These are phyloP conservation scores for Citrus australasica DNA, from an alignment of 345 rosid species.

Conservation along the genomic window DNA sequence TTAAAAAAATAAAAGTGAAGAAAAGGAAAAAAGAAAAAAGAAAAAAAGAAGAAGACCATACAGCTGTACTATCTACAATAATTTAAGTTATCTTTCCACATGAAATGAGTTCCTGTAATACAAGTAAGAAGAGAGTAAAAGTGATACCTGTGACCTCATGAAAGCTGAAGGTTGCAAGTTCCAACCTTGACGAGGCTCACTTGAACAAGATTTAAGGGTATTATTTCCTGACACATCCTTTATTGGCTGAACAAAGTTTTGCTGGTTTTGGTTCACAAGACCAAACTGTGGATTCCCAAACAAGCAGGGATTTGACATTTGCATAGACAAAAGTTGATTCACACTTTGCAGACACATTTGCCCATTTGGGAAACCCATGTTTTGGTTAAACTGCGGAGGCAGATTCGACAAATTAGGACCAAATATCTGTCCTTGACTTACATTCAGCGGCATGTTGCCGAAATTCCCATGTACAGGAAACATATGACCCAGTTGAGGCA, in stretches of 20 bases:
- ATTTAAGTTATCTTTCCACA: neutral
- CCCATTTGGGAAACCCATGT: constrained; percentile 30
- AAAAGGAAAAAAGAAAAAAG: too few relatives aligned
- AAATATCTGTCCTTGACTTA: constrained; percentile 34
- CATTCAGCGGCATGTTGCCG: constrained; percentile 7
- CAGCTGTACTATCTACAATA: neutral
- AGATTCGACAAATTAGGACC: constrained; percentile 22
- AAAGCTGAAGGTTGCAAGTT: constrained; percentile 25
- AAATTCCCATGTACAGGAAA: constrained; percentile 7
- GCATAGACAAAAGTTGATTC: constrained; percentile 35
- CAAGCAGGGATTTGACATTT: constrained; percentile 25
- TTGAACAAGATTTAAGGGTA: constrained; percentile 18
- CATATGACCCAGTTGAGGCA: constrained; percentile 16
- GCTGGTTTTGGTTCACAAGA: constrained; percentile 31
- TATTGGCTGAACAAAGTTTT: constrained; percentile 24
- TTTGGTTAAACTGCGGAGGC: constrained; percentile 35
- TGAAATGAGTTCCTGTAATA: neutral
- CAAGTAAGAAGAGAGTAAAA: neutral
- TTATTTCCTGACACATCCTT: constrained; percentile 31
- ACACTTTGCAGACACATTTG: constrained; percentile 34
- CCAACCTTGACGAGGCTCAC: constrained; percentile 22
- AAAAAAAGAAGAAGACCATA: neutral
- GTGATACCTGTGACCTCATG: constrained; percentile 25
- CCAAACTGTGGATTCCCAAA: constrained; percentile 45
- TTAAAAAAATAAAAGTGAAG: neutral